Evolutionary conservation across 257 asterid genomes (phyloP).

Genomic region (Nicotiana obtusifolia): DNA sequence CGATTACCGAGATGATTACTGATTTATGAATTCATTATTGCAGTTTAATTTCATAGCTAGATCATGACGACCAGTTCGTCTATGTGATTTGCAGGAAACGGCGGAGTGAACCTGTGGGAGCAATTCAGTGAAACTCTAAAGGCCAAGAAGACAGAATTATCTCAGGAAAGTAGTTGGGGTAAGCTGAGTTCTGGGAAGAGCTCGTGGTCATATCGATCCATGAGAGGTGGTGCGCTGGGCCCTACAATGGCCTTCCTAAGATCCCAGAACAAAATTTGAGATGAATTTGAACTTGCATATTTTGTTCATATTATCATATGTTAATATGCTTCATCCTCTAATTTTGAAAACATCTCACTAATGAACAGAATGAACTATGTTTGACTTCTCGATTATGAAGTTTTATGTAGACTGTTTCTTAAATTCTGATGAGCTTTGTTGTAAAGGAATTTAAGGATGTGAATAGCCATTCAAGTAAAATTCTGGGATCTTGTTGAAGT

Average conservation of each 20-base stretch:
- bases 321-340: background rate
- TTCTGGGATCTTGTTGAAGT: too few species aligned
- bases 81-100: slow-evolving; percentile 31
- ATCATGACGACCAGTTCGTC: background rate
- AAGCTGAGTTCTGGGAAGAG: slow-evolving; percentile 34
- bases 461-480: background rate
- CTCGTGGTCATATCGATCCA: slow-evolving; percentile 53
- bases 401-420: background rate
- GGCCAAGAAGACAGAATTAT: slow-evolving; percentile 57
- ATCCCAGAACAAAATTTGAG: slow-evolving; percentile 41
- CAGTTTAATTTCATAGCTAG: background rate
- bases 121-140: slow-evolving; percentile 48
- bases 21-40: background rate
- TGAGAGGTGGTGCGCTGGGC: slow-evolving; percentile 64
- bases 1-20: background rate
- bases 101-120: slow-evolving; percentile 55
- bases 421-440: background rate
- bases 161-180: slow-evolving; percentile 34
- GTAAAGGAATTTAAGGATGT: background rate
- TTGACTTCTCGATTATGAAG: background rate
- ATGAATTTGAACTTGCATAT: background rate
- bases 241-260: slow-evolving; percentile 71
- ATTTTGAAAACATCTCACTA: background rate
- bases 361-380: background rate
- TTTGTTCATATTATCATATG: background rate